Percentiles rank a stretch among this genome's conserved stretches.
These are phyloP conservation scores for Phaeotremella fagi DNA, from an alignment of 768 basidiomycete species.

Conservation along the genomic window DNA sequence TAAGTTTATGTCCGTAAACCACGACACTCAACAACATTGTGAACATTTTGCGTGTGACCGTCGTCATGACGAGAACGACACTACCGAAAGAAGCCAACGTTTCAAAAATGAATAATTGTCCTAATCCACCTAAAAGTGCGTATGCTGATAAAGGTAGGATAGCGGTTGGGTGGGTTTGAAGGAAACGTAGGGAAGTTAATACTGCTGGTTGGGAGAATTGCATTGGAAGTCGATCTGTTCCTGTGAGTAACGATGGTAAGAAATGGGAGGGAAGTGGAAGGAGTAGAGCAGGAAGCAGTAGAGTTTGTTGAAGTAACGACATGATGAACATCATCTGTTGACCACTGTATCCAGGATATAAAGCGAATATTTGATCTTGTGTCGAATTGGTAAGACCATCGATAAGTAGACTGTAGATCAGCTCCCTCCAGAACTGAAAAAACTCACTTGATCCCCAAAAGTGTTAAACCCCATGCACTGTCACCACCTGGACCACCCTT, in stretches of 20 bases:
- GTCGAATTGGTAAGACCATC: constrained; percentile 94
- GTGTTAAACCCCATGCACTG: constrained; percentile 52
- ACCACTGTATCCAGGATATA: constrained; percentile 64
- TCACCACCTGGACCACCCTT: constrained; percentile 52
- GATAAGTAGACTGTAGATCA: constrained; percentile 65
- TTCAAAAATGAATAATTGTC: constrained; percentile 97
- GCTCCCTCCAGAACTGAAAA: background rate
- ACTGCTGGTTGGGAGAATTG: constrained; percentile 20
- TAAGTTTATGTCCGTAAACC: constrained; percentile 81
- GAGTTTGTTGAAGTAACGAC: constrained; percentile 75
- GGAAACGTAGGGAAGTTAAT: constrained; percentile 63
- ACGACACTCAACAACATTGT: constrained; percentile 95
- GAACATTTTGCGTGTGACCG: constrained; percentile 91
- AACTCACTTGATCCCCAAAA: constrained; percentile 49
- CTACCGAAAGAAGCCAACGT: constrained; percentile 54
- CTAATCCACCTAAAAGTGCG: constrained; percentile 82
- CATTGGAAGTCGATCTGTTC: background rate
- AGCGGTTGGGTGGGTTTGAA: constrained; percentile 70
- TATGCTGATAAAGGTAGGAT: constrained; percentile 72
- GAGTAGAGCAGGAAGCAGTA: constrained; percentile 63
- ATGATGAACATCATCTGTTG: constrained; percentile 99
- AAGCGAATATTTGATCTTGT: constrained; percentile 90
- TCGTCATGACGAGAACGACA: constrained; percentile 63
- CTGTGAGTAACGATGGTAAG: constrained; percentile 47
- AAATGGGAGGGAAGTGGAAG: constrained; percentile 55